These are phyloP conservation scores for Fusarium haematococcum DNA, from an alignment of 2,329 filamentous ascomycete genomes.

Conservation along the genomic window DNA sequence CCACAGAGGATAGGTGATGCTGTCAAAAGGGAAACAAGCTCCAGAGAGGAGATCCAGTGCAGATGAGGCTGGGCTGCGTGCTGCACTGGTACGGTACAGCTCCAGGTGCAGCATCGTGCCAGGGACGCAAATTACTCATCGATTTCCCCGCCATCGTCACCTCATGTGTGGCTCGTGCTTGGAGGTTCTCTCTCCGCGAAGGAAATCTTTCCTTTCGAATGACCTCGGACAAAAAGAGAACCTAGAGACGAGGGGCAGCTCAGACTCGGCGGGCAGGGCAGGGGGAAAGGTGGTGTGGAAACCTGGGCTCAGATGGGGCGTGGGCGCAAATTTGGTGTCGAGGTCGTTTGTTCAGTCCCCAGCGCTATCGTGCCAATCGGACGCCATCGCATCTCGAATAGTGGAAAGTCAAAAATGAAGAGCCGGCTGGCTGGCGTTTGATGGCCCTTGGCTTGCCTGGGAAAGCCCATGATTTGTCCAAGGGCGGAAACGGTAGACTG, in stretches of 20 bases:
- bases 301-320: constrained; percentile 20
- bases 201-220: background rate
- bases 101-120: background rate
- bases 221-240: background rate
- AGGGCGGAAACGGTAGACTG: constrained; percentile 11
- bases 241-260: constrained; percentile 1
- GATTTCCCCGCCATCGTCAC: background rate
- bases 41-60: background rate
- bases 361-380: constrained; percentile 50
- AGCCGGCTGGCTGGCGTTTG: constrained; percentile 25
- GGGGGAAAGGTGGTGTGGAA: constrained; percentile 26
- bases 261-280: constrained; percentile 6
- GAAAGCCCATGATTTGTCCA: constrained; percentile 18
- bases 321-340: constrained; percentile 36
- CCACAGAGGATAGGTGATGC: background rate
- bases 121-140: background rate
- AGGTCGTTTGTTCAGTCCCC: constrained; percentile 31
- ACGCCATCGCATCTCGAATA: constrained; percentile 46
- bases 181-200: background rate
- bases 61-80: background rate
- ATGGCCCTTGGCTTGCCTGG: constrained; percentile 13
- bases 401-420: constrained; percentile 42
- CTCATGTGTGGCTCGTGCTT: background rate
- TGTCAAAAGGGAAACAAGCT: constrained; percentile 1
- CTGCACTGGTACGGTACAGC: background rate